Evolutionary conservation across 2,329 filamentous ascomycete genomes (phyloP), one percentile per base, ranked within the genome.

Genomic region (Trichoderma endophyticum): DNA sequence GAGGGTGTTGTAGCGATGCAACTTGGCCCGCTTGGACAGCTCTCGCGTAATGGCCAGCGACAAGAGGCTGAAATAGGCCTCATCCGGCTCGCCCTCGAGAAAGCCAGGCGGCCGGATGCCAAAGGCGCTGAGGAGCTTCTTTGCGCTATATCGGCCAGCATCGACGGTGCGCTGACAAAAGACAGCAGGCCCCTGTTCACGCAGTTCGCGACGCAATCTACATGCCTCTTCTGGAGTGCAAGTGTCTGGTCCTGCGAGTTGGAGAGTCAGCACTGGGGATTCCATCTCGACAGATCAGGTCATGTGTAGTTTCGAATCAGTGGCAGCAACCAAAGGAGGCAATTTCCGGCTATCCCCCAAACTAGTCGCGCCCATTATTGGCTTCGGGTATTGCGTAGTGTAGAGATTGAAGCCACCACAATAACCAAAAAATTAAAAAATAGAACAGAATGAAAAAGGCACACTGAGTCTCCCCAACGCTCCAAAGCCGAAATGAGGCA

Each of bases 61-160:
- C 30, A 98, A 85, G 67, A 97, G 84, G 73, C 87, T 86, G 80
- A 92, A 92, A 81, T 93, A 96, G 36, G 88, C 87, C 68, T 93
- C 89, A 79, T 97, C 94, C 54, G 79, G 75, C 69, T 77, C 72
- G 51, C 90, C 91, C 39, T 94, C 90, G 15, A 97, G 87, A 78
- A 94, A 94, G 48, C 85, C 81, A 3, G 93, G 93, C 57, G 93
- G 89, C 51, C 88, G 85, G 76, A 97, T 89, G 73, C 91, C 91
- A 84, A 98, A 98, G 15, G 94, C 95, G 9, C 93, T 94, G 79
- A 95, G 90, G 34, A 98, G 86, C 82, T 93, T 95, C 82, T 92
- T 94, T 70, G 92, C 92, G 24, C 91, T 91, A 79, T 96, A 90
- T 66, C 85, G 86, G 36, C 90, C 90, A 68, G 86, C 86, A 74